These are phyloP conservation scores for Candida ascalaphidarum DNA, from an alignment of 805 yeast species.

Conservation along the genomic window DNA sequence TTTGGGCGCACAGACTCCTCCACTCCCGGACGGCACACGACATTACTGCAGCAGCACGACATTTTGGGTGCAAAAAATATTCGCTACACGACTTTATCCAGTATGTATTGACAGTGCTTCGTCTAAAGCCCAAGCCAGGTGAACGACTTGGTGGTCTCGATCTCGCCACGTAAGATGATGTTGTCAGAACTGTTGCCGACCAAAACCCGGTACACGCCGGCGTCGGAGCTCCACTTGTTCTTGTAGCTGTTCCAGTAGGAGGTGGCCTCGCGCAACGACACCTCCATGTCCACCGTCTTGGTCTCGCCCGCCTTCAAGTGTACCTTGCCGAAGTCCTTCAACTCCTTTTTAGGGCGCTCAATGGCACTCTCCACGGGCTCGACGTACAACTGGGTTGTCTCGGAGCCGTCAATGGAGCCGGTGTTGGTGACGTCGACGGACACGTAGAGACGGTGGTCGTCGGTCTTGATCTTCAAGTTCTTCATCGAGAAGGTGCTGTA, in stretches of 20 bases:
- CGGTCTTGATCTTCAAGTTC: conserved; percentile 22
- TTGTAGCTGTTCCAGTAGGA: conserved; percentile 46
- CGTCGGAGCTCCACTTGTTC: conserved; percentile 43
- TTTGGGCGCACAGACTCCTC: no score
- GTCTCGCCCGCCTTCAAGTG: conserved; percentile 36
- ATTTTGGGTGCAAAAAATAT: no score
- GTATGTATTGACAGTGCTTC: no score
- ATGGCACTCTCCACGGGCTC: conserved; percentile 25
- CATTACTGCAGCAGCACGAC: no score
- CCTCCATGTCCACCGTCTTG: conserved; percentile 23
- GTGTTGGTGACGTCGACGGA: conserved; percentile 38
- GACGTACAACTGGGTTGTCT: conserved; percentile 49
- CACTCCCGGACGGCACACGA: no score
- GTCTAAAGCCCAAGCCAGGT: background rate
- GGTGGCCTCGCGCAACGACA: conserved; percentile 41
- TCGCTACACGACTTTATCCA: no score
- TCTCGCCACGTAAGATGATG: conserved; percentile 9
- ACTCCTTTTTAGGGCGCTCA: conserved; percentile 50
- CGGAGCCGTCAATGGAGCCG: conserved; percentile 42
- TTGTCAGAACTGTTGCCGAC: conserved; percentile 35
- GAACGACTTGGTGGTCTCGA: conserved; percentile 7
- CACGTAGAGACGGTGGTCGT: conserved; percentile 18
- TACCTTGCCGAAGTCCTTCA: conserved; percentile 50
- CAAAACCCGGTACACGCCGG: conserved; percentile 40
- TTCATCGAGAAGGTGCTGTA: conserved; percentile 42